A percentile compares a stretch with the other conserved stretches of the same genome.
Conservation (phyloP, 2,329 filamentous ascomycete genomes). For the Corynespora cassiicola region DNA sequence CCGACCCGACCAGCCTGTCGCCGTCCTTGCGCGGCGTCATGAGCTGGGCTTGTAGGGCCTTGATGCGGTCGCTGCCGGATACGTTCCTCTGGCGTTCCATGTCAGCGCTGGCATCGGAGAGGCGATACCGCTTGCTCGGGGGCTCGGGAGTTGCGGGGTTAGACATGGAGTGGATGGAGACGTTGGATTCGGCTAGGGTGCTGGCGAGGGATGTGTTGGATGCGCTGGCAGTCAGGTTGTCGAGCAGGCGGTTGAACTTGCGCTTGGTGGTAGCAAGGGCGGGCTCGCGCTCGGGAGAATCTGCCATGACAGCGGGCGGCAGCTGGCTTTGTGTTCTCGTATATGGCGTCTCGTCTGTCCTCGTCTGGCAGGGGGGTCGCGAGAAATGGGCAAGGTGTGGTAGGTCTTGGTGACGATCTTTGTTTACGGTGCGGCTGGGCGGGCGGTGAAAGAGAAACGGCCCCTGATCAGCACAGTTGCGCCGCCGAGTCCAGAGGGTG, state of each 20-base stretch:
- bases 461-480: too few species aligned
- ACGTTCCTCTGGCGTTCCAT: conserved; percentile 34
- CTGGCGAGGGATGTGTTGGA: conserved; percentile 46
- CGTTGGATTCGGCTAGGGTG: conserved; percentile 46
- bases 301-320: conserved; percentile 3
- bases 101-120: conserved; percentile 27
- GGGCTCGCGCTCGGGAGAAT: conserved; percentile 34
- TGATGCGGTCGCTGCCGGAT: conserved; percentile 38
- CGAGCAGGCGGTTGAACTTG: conserved; percentile 79
- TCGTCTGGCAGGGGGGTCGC: too few species aligned
- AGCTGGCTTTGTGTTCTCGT: too few species aligned
- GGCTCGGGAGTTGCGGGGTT: conserved; percentile 33
- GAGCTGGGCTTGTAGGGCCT: conserved; percentile 39
- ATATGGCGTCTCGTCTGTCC: too few species aligned
- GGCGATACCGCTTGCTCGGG: conserved; percentile 41
- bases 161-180: conserved; percentile 34
- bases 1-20: conserved; percentile 15
- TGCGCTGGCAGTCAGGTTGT: conserved; percentile 62
- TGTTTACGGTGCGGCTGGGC: too few species aligned
- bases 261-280: conserved; percentile 80
- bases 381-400: too few species aligned
- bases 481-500: too few species aligned
- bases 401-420: conserved; percentile 22
- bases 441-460: too few species aligned
- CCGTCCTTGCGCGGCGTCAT: conserved; percentile 31